These are phyloP conservation scores for Solanum hybrid DNA, from an alignment of 305 asterid genomes.

Conservation along the genomic window DNA sequence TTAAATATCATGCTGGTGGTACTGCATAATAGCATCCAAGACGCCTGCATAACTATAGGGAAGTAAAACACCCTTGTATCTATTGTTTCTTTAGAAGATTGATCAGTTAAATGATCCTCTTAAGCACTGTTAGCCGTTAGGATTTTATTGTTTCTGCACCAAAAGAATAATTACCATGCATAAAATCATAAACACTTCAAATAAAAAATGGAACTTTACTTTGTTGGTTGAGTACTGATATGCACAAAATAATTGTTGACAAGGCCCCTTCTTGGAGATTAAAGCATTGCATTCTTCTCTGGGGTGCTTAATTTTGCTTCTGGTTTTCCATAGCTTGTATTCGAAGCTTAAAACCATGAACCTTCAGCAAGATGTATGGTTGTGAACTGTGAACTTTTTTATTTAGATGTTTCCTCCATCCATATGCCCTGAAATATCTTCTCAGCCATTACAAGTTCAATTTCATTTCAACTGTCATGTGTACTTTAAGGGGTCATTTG, in stretches of 20 bases:
- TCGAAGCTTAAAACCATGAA: background rate
- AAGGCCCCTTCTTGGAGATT: background rate
- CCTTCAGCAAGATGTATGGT: background rate
- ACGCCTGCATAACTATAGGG: background rate
- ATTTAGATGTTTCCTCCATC: background rate
- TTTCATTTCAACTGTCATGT: background rate
- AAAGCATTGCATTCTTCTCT: background rate
- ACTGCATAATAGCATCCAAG: slow-evolving; percentile 1
- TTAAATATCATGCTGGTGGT: background rate
- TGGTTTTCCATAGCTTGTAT: background rate
- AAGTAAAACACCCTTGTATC: background rate
- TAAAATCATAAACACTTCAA: background rate
- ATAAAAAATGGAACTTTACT: background rate
- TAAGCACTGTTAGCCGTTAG: background rate
- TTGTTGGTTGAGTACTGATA: background rate
- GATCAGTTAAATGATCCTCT: background rate
- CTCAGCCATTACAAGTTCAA: background rate
- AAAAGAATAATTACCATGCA: background rate
- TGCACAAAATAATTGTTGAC: background rate
- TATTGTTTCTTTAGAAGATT: background rate
- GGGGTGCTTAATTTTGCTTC: background rate
- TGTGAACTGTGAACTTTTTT: background rate
- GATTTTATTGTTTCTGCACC: background rate
- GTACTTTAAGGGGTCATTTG: background rate
- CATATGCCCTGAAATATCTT: background rate